A percentile compares a stretch with the other conserved stretches of the same genome.
Conservation (phyloP, 441 rosid genomes). For the Raphanus hybrid region DNA sequence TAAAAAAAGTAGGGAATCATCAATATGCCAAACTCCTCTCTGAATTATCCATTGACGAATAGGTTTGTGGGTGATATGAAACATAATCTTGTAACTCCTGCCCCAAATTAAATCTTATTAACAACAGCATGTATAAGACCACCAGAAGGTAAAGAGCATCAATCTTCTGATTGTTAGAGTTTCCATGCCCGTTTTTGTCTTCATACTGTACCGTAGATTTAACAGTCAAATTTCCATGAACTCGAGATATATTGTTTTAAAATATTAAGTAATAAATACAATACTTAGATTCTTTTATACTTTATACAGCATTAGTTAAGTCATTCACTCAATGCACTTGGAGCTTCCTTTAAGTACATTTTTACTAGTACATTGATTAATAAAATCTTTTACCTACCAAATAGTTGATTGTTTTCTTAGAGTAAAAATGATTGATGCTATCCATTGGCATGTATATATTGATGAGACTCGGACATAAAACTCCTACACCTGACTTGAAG, state of each 20-base stretch:
- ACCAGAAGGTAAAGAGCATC: not conserved
- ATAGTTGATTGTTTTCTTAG: conserved; percentile 31
- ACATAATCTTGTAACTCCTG: too few relatives aligned
- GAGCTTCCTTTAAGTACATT: conserved; percentile 37
- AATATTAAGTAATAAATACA: too few relatives aligned
- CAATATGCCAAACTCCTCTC: too few relatives aligned
- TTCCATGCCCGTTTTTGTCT: not conserved
- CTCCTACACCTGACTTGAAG: conserved; percentile 37
- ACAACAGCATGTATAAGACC: too few relatives aligned
- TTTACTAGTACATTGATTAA: conserved; percentile 15
- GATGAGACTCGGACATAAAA: conserved; percentile 30
- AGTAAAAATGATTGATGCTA: conserved; percentile 26
- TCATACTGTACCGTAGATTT: not conserved
- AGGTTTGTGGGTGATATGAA: too few relatives aligned
- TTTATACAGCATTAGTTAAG: not conserved
- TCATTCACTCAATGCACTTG: conserved; percentile 18
- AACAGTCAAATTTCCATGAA: not conserved
- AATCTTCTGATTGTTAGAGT: not conserved
- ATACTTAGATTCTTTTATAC: too few relatives aligned
- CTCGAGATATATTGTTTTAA: too few relatives aligned
- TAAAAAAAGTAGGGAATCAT: too few relatives aligned
- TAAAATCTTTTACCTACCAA: conserved; percentile 34
- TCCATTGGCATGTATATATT: conserved; percentile 30
- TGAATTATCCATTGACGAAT: too few relatives aligned
- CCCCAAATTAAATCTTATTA: too few relatives aligned